Conservation (phyloP, 129 eudicot species). For the Chrysanthemum makinoi region DNA sequence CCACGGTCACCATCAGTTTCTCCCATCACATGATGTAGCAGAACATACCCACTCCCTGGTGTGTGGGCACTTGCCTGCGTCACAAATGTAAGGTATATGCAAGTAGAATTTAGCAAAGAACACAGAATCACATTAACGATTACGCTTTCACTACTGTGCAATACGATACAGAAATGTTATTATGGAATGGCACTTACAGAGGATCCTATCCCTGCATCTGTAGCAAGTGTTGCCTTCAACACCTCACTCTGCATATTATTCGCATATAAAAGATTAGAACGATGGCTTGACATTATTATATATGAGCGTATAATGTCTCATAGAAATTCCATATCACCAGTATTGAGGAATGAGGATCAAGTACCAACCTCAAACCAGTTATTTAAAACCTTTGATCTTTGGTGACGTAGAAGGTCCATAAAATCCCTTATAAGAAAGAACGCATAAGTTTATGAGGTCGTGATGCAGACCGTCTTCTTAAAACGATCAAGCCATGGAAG, state of each 20-base stretch:
- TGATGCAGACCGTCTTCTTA: slow-evolving; percentile 7
- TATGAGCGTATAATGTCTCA: too few relatives aligned
- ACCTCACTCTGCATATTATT: slow-evolving; percentile 59
- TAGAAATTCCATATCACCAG: neutral
- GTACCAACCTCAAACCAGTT: slow-evolving; percentile 95
- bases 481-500: slow-evolving; percentile 7
- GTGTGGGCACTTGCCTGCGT: slow-evolving; percentile 74
- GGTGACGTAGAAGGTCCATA: slow-evolving; percentile 84
- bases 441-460: slow-evolving; percentile 11
- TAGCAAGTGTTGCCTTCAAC: slow-evolving; percentile 95
- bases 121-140: neutral
- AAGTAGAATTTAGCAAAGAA: neutral
- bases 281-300: neutral
- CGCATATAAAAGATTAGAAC: slow-evolving; percentile 3
- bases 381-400: slow-evolving; percentile 88
- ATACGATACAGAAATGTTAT: slow-evolving; percentile 3
- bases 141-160: slow-evolving; percentile 9
- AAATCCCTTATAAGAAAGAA: slow-evolving; percentile 56
- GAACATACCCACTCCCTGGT: slow-evolving; percentile 96
- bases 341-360: slow-evolving; percentile 20
- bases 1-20: slow-evolving; percentile 98
- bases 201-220: slow-evolving; percentile 96
- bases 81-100: slow-evolving; percentile 17
- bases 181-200: slow-evolving; percentile 51
- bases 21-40: slow-evolving; percentile 99